Evolutionary conservation across 345 rosid species (phyloP).

Genomic region (Hibiscus mutabilis): DNA sequence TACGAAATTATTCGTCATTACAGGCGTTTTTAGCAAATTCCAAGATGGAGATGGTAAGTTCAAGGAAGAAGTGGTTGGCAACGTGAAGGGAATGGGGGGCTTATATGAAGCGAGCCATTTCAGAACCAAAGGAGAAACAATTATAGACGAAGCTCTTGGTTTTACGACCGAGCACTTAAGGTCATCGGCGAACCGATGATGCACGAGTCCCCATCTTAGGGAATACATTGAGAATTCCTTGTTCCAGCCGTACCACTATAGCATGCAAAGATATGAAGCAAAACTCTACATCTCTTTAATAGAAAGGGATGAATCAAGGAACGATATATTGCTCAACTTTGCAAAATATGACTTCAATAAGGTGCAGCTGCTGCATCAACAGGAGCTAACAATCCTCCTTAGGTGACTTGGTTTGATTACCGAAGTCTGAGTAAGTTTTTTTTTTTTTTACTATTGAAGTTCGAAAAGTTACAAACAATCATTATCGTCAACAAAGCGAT

Average conservation of each 20-base stretch:
- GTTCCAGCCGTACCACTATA: not conserved
- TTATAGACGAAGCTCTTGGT: not conserved
- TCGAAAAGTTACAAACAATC: too few relatives aligned
- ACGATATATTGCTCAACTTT: constrained; percentile 3
- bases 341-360: constrained; percentile 13
- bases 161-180: constrained; percentile 8
- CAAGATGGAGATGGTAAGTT: constrained; percentile 8
- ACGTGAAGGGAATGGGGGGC: constrained; percentile 13
- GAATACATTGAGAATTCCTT: not conserved
- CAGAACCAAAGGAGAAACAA: constrained; percentile 7
- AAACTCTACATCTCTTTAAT: constrained; percentile 7
- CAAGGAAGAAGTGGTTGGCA: not conserved
- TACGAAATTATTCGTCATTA: too few relatives aligned
- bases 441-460: too few relatives aligned
- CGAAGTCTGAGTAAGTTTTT: too few relatives aligned
- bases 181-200: not conserved
- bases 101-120: constrained; percentile 14
- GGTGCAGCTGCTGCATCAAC: constrained; percentile 1
- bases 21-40: constrained; percentile 4
- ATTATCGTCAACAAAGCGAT: too few relatives aligned
- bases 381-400: not conserved
- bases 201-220: not conserved
- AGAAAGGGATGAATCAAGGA: not conserved
- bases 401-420: not conserved
- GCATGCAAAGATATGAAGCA: not conserved